phyloP scores from a whole-genome alignment of 176 grass and related monocot species.

The Bromus sterilis region DNA sequence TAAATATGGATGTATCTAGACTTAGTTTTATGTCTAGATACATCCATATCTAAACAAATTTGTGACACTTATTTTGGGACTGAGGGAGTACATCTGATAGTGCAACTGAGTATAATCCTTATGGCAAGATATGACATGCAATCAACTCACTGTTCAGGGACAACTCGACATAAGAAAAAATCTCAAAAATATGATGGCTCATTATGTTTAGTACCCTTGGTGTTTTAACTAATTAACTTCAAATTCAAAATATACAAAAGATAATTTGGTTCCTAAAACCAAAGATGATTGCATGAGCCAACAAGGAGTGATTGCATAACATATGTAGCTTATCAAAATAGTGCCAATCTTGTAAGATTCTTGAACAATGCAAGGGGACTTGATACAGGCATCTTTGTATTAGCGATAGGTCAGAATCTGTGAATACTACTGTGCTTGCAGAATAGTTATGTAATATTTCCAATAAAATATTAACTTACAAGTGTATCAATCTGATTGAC shows the following conservation, averaged over 20 bases:
- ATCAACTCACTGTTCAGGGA: too few relatives aligned
- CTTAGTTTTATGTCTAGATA: too few relatives aligned
- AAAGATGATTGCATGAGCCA: not conserved
- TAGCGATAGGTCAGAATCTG: not conserved
- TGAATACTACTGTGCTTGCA: constrained; percentile 5
- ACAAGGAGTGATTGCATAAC: not conserved
- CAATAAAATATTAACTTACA: constrained; percentile 53
- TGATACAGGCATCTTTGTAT: not conserved
- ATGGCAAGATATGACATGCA: not conserved
- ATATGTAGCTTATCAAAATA: not conserved
- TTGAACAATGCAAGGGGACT: constrained; percentile 5
- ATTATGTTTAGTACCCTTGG: not conserved
- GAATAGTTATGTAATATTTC: constrained; percentile 12
- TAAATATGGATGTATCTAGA: too few relatives aligned
- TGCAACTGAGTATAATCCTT: not conserved
- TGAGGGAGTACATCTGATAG: constrained; percentile 7
- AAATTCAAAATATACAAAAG: not conserved
- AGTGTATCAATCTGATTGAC: constrained; percentile 92
- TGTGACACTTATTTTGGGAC: too few relatives aligned
- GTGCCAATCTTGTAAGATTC: constrained; percentile 3
- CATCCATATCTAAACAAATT: too few relatives aligned
- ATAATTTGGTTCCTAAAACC: not conserved
- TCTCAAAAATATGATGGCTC: not conserved
- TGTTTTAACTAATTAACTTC: not conserved
- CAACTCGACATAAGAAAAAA: not conserved